These are phyloP conservation scores for Naegleria lovaniensis DNA, from an alignment of 208 protist genomes.

Conservation along the genomic window DNA sequence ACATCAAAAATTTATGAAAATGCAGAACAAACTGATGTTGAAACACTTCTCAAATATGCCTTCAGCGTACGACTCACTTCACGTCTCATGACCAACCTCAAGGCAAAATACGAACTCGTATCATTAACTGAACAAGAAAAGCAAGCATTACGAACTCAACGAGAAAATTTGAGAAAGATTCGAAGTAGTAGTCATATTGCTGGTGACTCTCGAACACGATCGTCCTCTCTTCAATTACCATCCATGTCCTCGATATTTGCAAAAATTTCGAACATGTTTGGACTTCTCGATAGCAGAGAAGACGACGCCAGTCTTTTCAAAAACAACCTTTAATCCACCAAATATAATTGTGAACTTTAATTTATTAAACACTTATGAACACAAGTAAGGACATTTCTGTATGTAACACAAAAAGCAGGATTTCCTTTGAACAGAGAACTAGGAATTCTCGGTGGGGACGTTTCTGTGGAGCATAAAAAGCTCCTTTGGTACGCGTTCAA, in stretches of 20 bases:
- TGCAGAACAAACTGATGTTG: not conserved
- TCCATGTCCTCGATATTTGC: not conserved
- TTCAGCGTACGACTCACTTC: not conserved
- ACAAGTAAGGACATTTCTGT: too few relatives aligned
- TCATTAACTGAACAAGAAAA: not conserved
- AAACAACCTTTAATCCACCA: not conserved
- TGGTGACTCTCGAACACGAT: not conserved
- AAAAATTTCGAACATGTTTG: not conserved
- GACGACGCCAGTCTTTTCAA: not conserved
- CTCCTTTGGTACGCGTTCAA: too few relatives aligned
- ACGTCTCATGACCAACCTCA: not conserved
- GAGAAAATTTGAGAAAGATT: not conserved
- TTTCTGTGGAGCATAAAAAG: too few relatives aligned
- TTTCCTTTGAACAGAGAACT: too few relatives aligned
- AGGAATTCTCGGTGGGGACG: too few relatives aligned
- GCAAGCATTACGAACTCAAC: not conserved
- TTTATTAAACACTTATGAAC: too few relatives aligned
- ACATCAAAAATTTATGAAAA: not conserved
- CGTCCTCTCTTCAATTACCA: not conserved
- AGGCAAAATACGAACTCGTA: not conserved
- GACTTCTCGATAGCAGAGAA: not conserved
- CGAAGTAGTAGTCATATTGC: not conserved
- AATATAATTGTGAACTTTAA: too few relatives aligned
- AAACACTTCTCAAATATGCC: not conserved
- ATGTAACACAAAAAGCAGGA: too few relatives aligned